phyloP scores from a whole-genome alignment of 2,329 filamentous ascomycete species.

The Moelleriella libera region DNA sequence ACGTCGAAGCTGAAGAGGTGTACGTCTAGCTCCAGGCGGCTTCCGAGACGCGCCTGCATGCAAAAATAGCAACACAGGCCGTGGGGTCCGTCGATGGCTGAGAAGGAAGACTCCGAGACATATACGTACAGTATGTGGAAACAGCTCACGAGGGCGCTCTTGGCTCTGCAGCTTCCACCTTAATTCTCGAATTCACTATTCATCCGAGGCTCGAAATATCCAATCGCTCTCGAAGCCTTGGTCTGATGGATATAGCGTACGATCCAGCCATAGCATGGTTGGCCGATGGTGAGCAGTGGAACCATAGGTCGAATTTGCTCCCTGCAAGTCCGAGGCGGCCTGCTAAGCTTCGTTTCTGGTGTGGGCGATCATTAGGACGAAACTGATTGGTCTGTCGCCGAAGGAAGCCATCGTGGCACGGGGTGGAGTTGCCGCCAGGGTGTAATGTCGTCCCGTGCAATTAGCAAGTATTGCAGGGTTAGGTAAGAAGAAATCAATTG shows the following conservation, averaged over 20 bases:
- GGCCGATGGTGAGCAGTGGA: not conserved
- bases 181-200: not conserved
- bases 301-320: not conserved
- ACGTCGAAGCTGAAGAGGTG: too few relatives aligned
- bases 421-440: not conserved
- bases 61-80: not conserved
- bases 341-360: not conserved
- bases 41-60: too few relatives aligned
- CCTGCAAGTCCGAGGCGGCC: slow-evolving; percentile 1
- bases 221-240: not conserved
- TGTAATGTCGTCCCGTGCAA: not conserved
- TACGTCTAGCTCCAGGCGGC: too few relatives aligned
- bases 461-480: too few relatives aligned
- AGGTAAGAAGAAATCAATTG: too few relatives aligned
- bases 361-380: not conserved
- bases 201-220: not conserved
- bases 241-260: not conserved
- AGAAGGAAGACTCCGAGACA: not conserved
- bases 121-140: not conserved
- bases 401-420: not conserved
- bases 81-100: not conserved
- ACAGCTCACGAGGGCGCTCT: not conserved
- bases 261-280: not conserved
- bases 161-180: not conserved
- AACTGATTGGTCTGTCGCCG: not conserved